Conservation (phyloP, 164 flowering plant genomes). For the Platanus orientalis region DNA sequence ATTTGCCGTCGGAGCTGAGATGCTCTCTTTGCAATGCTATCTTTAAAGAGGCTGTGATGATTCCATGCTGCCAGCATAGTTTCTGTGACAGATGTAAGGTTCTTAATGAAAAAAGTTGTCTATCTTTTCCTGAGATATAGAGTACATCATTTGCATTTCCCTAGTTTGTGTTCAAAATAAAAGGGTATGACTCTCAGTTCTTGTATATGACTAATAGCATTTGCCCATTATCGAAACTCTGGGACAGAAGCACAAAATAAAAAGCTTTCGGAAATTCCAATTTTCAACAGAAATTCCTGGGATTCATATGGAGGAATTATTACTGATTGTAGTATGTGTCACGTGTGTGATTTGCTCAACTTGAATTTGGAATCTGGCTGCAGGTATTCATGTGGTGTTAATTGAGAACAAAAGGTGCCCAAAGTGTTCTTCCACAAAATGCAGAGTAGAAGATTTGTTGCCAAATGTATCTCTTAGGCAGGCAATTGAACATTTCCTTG, state of each 20-base stretch:
- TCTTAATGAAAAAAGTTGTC: neutral
- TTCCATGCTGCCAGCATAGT: constrained; percentile 84
- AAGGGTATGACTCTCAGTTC: too few relatives aligned
- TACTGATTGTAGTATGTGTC: neutral
- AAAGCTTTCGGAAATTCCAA: neutral
- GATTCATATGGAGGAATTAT: neutral
- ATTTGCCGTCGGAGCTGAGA: constrained; percentile 58
- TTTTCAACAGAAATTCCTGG: neutral
- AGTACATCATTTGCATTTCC: too few relatives aligned
- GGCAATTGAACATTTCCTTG: constrained; percentile 64
- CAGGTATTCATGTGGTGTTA: constrained; percentile 54
- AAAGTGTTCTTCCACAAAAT: constrained; percentile 55
- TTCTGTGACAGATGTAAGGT: constrained; percentile 69
- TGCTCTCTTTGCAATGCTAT: constrained; percentile 56
- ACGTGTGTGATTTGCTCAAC: neutral
- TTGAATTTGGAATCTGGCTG: constrained; percentile 11
- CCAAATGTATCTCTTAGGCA: constrained; percentile 73
- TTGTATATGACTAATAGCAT: too few relatives aligned
- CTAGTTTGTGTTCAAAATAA: too few relatives aligned
- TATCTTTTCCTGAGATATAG: neutral
- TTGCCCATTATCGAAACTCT: neutral
- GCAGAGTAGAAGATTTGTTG: constrained; percentile 49
- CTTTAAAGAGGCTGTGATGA: constrained; percentile 76
- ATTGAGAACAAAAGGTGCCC: constrained; percentile 58
- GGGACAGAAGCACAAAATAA: neutral